phyloP scores from a whole-genome alignment of 23 red algal species.

The Pyropia haitanensis region DNA sequence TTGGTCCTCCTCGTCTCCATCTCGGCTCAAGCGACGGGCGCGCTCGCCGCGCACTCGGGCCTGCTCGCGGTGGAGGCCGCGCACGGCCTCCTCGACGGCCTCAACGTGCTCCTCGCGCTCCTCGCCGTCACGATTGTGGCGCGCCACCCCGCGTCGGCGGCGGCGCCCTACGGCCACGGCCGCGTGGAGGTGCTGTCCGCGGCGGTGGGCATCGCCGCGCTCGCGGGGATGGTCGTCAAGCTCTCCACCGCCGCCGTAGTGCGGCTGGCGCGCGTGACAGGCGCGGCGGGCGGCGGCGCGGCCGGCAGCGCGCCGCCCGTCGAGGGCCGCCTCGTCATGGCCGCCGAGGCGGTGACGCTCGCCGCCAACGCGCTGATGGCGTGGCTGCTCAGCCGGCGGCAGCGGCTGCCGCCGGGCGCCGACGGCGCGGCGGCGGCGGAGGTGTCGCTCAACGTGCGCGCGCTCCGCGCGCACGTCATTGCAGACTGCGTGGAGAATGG shows the following conservation, averaged over 20 bases:
- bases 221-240: slow-evolving; percentile 36
- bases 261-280: slow-evolving; percentile 1
- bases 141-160: not conserved
- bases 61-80: slow-evolving; percentile 36
- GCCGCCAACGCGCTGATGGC: slow-evolving; percentile 33
- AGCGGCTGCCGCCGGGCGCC: too few species aligned
- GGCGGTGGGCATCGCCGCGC: slow-evolving; percentile 28
- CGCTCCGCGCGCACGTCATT: slow-evolving; percentile 59
- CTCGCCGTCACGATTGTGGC: slow-evolving; percentile 20
- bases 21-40: slow-evolving; percentile 20
- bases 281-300: not conserved
- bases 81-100: slow-evolving; percentile 39
- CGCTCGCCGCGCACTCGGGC: slow-evolving; percentile 19
- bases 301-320: not conserved
- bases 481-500: slow-evolving; percentile 52
- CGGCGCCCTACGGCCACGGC: slow-evolving; percentile 34
- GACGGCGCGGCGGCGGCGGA: not conserved
- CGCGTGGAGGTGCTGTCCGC: slow-evolving; percentile 45
- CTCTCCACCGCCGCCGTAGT: slow-evolving; percentile 7
- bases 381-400: slow-evolving; percentile 17
- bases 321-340: slow-evolving; percentile 37
- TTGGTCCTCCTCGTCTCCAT: slow-evolving; percentile 15
- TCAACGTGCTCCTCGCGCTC: slow-evolving; percentile 54
- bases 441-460: slow-evolving; percentile 38
- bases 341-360: slow-evolving; percentile 43